Conservation (phyloP, 306 rosid species). For the Boehmeria nivea region DNA sequence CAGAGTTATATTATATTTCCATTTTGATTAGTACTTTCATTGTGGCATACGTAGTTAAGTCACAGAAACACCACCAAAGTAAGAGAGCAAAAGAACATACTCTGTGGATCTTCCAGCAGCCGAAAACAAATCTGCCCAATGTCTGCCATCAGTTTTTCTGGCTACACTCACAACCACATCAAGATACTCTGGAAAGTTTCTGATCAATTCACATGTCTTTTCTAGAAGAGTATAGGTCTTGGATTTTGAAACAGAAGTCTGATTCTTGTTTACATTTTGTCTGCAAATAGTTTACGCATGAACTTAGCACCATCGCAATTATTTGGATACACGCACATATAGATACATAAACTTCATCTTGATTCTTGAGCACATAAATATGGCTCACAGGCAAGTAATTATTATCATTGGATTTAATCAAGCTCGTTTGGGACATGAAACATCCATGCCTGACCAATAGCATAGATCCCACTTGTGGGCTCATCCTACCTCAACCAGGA, state of each 20-base stretch:
- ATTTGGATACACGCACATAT: no score
- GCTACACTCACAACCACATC: slow-evolving; percentile 98
- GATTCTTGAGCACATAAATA: no score
- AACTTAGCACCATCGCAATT: slow-evolving; percentile 22
- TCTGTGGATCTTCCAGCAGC: slow-evolving; percentile 98
- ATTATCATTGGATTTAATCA: no score
- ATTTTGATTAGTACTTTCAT: background rate
- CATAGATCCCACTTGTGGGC: no score
- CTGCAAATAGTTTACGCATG: slow-evolving; percentile 37
- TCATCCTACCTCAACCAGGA: no score
- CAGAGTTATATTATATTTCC: background rate
- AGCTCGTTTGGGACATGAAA: no score
- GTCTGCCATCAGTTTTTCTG: slow-evolving; percentile 98
- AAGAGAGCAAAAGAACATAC: slow-evolving; percentile 33
- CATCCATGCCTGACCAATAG: no score
- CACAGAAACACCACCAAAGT: background rate
- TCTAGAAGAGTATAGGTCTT: slow-evolving; percentile 64
- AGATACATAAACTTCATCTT: no score
- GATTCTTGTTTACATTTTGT: slow-evolving; percentile 71
- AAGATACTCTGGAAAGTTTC: slow-evolving; percentile 81
- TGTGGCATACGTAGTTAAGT: background rate
- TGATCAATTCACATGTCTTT: slow-evolving; percentile 89
- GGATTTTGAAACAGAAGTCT: slow-evolving; percentile 37
- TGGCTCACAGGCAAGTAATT: no score
- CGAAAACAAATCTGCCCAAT: slow-evolving; percentile 93